Evolutionary conservation across 2,329 filamentous ascomycete genomes (phyloP).

Genomic region (Diaporthe citriasiana): DNA sequence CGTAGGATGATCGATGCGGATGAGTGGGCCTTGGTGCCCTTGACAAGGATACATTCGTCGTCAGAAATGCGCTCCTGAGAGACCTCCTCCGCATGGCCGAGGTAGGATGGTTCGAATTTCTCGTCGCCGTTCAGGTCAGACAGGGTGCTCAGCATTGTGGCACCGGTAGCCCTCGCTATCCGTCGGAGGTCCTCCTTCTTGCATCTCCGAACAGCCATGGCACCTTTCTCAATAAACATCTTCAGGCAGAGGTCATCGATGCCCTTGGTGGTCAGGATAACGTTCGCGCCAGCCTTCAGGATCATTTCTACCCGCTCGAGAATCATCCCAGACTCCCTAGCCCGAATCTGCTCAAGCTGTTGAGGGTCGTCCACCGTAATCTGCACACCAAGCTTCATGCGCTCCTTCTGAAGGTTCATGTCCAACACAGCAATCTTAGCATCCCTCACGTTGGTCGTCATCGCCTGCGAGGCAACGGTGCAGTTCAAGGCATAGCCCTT

Average conservation of each 20-base stretch:
- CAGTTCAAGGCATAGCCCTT: constrained; percentile 99
- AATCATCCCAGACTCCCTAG: constrained; percentile 92
- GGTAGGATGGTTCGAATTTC: constrained; percentile 90
- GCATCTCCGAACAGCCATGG: constrained; percentile 95
- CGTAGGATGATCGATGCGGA: constrained; percentile 97
- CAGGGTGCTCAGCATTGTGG: constrained; percentile 90
- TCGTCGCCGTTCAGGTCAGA: constrained; percentile 98
- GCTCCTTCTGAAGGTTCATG: constrained; percentile 98
- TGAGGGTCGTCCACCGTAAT: constrained; percentile 98
- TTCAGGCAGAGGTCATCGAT: constrained; percentile 97
- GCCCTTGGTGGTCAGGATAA: constrained; percentile 96
- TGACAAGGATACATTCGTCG: constrained; percentile 97
- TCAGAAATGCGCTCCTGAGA: constrained; percentile 99
- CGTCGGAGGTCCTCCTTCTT: constrained; percentile 98
- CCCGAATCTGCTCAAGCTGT: constrained; percentile 96
- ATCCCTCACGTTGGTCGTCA: constrained; percentile 92
- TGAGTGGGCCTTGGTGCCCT: constrained; percentile 93
- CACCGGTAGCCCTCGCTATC: constrained; percentile 96
- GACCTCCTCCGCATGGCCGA: constrained; percentile 95
- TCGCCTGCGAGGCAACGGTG: constrained; percentile 97
- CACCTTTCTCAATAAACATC: constrained; percentile 92
- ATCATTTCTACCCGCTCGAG: constrained; percentile 97
- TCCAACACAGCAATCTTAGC: constrained; percentile 97
- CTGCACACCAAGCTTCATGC: constrained; percentile 99
- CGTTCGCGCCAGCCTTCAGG: constrained; percentile 95